Base-by-base conservation (phyloP, 2,329 filamentous ascomycete genomes). In the Aplosporella prunicola region DNA sequence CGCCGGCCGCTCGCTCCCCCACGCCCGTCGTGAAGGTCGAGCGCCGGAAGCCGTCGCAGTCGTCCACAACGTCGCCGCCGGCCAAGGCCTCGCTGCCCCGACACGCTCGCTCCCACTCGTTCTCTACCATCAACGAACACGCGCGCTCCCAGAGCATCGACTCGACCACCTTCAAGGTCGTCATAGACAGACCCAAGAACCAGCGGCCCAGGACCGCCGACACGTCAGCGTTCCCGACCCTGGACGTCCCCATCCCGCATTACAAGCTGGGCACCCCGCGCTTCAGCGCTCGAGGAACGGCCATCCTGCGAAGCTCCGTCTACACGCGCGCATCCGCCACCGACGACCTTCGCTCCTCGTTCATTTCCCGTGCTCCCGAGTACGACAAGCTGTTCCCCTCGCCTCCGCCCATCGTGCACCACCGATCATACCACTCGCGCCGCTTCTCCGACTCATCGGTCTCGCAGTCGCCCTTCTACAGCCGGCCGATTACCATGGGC, bases 231-330 rank as follows among this genome's bases (percentile, higher is more conserved):
- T 55, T 67, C 25, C 77, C 75, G 9, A 62, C 77, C 23, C 66
- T 93, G 34, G 75, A 87, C 47, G 72, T 89, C 28, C 70, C 78
- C 15, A 93, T 94, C 34, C 87, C 88, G 23, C 80, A 83, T 40
- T 93, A 88, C 69, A 79, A 80, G 46, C 67, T 95, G 40, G 88
- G 87, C 9, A 82, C 80, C 1, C 85, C 86, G 13, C 76, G 78
- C 41, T 93, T 94, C 58, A 89, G 81, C 45, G 64, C 74, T 36
- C 72, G 74, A 48, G 86, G 86, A 9, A 87, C 81, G 3, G 78
- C 84, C 3, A 72, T 85, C 44, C 68, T 95, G 45, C 79, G 83
- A 43, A 82, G 79, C 46, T 93, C 88, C n/a, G 78, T 81, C 11
- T 84, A 85, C 56, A 76, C 73, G 9, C 60, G 62, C 36, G 75